A percentile compares a stretch with the other conserved stretches of the same genome.
These are phyloP conservation scores for Phytopythium ostracodes DNA, from an alignment of 352 stramenopile genomes.

Conservation along the genomic window DNA sequence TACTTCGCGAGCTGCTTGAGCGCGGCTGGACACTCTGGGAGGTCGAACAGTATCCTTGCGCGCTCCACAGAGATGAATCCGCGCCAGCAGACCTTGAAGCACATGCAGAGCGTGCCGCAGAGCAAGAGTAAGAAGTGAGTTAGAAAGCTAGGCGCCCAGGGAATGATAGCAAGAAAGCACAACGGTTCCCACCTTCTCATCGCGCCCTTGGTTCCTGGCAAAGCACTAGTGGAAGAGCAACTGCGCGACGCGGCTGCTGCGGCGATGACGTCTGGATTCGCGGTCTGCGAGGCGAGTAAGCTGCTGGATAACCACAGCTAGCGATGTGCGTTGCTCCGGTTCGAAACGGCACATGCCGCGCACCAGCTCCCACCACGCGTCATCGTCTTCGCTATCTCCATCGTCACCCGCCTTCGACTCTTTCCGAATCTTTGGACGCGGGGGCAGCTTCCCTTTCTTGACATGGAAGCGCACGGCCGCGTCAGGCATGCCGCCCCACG, in stretches of 20 bases:
- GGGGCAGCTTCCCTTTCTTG: conserved; percentile 16
- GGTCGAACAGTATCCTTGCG: neutral
- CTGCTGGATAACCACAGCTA: conserved; percentile 27
- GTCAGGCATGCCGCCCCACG: conserved; percentile 24
- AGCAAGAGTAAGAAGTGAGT: neutral
- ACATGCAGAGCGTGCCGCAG: neutral
- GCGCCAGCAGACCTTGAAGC: neutral
- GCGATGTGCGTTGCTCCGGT: conserved; percentile 21
- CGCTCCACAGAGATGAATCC: neutral
- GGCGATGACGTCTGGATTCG: conserved; percentile 16
- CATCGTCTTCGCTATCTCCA: conserved; percentile 11
- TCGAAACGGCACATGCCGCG: conserved; percentile 30
- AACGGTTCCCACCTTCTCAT: neutral
- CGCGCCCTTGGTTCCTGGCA: too few relatives aligned
- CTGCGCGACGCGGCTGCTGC: conserved; percentile 1
- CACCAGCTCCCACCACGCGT: conserved; percentile 23
- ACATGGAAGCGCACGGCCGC: conserved; percentile 27
- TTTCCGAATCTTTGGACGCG: conserved; percentile 10
- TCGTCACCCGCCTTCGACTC: neutral
- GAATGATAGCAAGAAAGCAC: neutral
- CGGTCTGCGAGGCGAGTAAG: conserved; percentile 24
- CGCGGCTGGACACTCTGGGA: neutral
- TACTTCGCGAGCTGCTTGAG: neutral
- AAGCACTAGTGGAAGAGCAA: neutral
- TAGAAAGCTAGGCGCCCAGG: too few relatives aligned